Evolutionary conservation across 2,329 filamentous ascomycete genomes (phyloP), one percentile per base, ranked within the genome.

Genomic region (Orbilia quercus): DNA sequence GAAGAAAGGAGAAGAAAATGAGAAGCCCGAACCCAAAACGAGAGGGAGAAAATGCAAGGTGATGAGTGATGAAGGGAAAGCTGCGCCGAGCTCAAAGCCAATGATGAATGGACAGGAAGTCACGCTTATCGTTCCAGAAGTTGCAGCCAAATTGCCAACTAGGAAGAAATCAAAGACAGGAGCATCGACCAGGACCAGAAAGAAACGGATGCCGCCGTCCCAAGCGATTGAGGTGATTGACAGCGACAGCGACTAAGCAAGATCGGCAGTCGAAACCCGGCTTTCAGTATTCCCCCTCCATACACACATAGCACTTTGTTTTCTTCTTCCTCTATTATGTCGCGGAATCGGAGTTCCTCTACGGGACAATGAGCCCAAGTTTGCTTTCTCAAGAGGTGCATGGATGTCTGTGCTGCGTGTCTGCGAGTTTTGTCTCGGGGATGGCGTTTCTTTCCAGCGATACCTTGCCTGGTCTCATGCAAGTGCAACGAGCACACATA

Each of bases 1-100:
- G n/a, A 16, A 7, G 20, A 47, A 47, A 14, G n/a, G 20, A 18
- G 44, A 14, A 23, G 20, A 20, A 7, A 18, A 23, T 22, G 44
- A 23, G 16, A 23, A 14, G 14, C 34, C 18, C 38, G 23, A 57
- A 22, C 12, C 51, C 36, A 12, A 12, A 12, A 6, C 31, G 31
- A 45, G 48, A 48, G 38, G 45, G 20, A 40, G 44, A 22, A 59
- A 54, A 38, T 16, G 55, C 6, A 60, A 47, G 28, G 36, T 45
- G 1, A 18, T 23, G 7, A 42, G 53, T 12, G 28, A 42, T 9
- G 23, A 14, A 28, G 64, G 48, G 22, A 14, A 48, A 23, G 22
- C 38, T 38, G 42, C 40, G 18, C 25, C 25, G 28, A 14, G 25
- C 11, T 3, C 47, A 22, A 60, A 60, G 23, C 23, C 64, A 20